Conservation (phyloP, 345 rosid species). For the Euphorbia tirucalli region DNA sequence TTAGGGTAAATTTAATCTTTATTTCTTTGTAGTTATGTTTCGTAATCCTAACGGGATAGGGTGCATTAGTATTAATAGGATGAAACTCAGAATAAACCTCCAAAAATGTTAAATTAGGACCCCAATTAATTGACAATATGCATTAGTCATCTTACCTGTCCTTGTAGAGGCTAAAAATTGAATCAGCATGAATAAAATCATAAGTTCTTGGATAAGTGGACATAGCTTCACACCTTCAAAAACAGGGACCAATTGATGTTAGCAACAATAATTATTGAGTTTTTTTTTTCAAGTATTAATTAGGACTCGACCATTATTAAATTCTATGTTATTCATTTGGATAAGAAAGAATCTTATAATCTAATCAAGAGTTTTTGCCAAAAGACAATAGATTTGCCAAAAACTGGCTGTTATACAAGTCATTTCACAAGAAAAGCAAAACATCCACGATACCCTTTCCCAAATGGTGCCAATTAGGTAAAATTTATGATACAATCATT, state of each 20-base stretch:
- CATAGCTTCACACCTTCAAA: conserved; percentile 78
- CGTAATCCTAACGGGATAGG: no score
- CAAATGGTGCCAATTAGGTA: neutral
- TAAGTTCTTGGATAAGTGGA: conserved; percentile 96
- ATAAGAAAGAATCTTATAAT: neutral
- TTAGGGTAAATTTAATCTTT: no score
- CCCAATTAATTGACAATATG: neutral
- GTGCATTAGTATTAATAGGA: no score
- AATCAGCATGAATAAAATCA: conserved; percentile 79
- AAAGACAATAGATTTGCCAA: neutral
- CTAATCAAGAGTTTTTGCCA: neutral
- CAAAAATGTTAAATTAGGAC: no score
- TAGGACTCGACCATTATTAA: no score
- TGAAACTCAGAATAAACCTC: no score
- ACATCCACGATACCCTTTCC: neutral
- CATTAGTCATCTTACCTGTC: conserved; percentile 34
- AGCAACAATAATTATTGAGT: neutral
- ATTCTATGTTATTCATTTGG: neutral
- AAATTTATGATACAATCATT: no score
- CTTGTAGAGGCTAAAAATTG: conserved; percentile 65
- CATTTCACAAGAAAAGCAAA: neutral
- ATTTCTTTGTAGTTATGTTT: no score
- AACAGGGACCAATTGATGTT: neutral
- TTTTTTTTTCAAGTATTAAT: no score
- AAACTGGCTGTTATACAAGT: neutral